Conservation (phyloP, 352 stramenopile genomes). For the Phytophthora sp. region DNA sequence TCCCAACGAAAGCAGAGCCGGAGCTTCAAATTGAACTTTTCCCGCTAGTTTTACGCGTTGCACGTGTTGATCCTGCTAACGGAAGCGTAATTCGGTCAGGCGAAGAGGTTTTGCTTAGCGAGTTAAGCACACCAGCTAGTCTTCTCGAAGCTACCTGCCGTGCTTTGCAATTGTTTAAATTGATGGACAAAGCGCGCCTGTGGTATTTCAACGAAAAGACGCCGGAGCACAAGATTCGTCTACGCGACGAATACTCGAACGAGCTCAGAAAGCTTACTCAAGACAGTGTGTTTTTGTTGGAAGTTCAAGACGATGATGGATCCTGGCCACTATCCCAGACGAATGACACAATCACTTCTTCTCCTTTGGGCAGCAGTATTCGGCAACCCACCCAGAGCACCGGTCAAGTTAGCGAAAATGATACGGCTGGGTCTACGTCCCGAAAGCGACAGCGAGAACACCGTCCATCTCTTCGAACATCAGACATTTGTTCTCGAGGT, state of each 20-base stretch:
- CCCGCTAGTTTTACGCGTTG: constrained; percentile 78
- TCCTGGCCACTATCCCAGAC: constrained; percentile 86
- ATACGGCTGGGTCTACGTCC: constrained; percentile 23
- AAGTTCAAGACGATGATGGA: constrained; percentile 85
- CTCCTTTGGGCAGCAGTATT: constrained; percentile 28
- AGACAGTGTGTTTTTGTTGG: constrained; percentile 79
- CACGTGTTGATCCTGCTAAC: constrained; percentile 68
- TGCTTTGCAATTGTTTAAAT: constrained; percentile 72
- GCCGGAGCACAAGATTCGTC: constrained; percentile 71
- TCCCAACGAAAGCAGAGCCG: constrained; percentile 28
- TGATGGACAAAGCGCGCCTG: constrained; percentile 72
- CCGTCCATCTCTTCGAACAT: constrained; percentile 61
- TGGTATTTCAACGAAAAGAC: constrained; percentile 85
- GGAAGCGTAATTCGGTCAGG: constrained; percentile 79
- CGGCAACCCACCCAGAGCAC: constrained; percentile 26
- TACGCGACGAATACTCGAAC: constrained; percentile 49
- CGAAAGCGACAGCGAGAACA: constrained; percentile 52
- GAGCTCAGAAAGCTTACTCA: constrained; percentile 70
- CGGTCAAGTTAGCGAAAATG: constrained; percentile 24
- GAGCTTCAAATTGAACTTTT: constrained; percentile 78
- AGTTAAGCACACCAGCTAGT: constrained; percentile 61
- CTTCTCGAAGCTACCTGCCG: constrained; percentile 79
- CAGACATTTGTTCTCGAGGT: constrained; percentile 77
- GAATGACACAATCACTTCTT: constrained; percentile 44
- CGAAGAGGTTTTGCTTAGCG: constrained; percentile 78